These are phyloP conservation scores for Neonectria sp. DNA, from an alignment of 2,329 filamentous ascomycete genomes.

Conservation along the genomic window DNA sequence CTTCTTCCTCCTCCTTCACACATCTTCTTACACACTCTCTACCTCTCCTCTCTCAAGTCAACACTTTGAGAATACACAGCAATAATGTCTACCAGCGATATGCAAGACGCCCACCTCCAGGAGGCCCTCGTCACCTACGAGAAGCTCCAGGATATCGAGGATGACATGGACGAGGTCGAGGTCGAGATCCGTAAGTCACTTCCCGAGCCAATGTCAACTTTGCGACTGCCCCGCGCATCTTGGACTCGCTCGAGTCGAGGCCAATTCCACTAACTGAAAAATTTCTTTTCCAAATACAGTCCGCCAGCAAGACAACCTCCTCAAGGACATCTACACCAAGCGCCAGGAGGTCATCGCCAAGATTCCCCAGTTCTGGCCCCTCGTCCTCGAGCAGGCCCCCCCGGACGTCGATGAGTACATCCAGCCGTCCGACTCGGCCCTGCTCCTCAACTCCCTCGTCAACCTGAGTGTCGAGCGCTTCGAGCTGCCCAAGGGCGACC, in stretches of 20 bases:
- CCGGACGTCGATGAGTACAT: conserved; percentile 91
- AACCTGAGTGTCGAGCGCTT: conserved; percentile 83
- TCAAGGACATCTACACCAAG: conserved; percentile 81
- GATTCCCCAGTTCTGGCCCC: conserved; percentile 94
- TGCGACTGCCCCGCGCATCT: neutral
- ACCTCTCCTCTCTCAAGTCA: conserved; percentile 22
- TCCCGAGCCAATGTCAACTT: conserved; percentile 2
- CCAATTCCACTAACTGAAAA: conserved; percentile 13
- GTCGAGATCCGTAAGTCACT: conserved; percentile 81
- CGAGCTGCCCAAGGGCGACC: conserved; percentile 83
- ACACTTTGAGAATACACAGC: conserved; percentile 19
- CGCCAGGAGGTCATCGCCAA: conserved; percentile 78
- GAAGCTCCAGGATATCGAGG: conserved; percentile 84
- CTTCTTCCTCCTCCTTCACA: conserved; percentile 14
- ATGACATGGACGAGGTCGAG: conserved; percentile 88
- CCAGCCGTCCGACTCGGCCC: conserved; percentile 81
- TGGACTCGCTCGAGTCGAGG: neutral
- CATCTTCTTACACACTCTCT: conserved; percentile 8
- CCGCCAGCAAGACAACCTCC: conserved; percentile 79
- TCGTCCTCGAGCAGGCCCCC: conserved; percentile 90
- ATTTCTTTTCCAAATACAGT: conserved; percentile 63
- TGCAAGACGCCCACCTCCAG: conserved; percentile 52
- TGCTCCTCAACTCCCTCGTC: conserved; percentile 79
- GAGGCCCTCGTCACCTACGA: conserved; percentile 73
- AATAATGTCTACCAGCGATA: conserved; percentile 54